Conservation (phyloP, 345 rosid genomes). For the Populus simonii region DNA sequence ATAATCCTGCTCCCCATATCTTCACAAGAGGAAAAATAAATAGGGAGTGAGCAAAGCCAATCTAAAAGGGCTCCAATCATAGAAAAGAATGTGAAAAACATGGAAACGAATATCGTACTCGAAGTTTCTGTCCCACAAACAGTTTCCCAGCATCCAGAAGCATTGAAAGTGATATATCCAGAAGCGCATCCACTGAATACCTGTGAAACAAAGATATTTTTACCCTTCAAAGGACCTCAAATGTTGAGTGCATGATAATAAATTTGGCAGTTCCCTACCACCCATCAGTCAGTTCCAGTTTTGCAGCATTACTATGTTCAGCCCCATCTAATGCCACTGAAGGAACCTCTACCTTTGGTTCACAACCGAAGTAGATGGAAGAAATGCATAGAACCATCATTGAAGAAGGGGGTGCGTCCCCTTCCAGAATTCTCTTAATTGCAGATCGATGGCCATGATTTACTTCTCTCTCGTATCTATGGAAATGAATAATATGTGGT, state of each 20-base stretch:
- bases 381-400: conserved; percentile 81
- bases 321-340: conserved; percentile 32
- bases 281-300: conserved; percentile 86
- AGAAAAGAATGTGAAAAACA: conserved; percentile 14
- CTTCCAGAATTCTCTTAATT: conserved; percentile 80
- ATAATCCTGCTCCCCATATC: conserved; percentile 83
- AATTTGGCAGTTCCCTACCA: conserved; percentile 55
- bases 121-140: conserved; percentile 86
- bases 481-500: conserved; percentile 18
- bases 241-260: conserved; percentile 1
- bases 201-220: conserved; percentile 38
- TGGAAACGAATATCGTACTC: conserved; percentile 43
- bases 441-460: conserved; percentile 89
- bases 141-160: conserved; percentile 67
- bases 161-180: conserved; percentile 61
- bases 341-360: conserved; percentile 31
- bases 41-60: conserved; percentile 23
- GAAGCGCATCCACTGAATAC: conserved; percentile 71
- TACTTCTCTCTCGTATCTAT: conserved; percentile 90
- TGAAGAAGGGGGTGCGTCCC: conserved; percentile 70
- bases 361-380: conserved; percentile 36
- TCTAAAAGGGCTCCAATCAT: neutral
- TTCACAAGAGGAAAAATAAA: conserved; percentile 34
- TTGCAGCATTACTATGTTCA: conserved; percentile 38
- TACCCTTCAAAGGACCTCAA: conserved; percentile 14